Evolutionary conservation across 106 monocot species (phyloP).

Genomic region (Apostasia ramifera): DNA sequence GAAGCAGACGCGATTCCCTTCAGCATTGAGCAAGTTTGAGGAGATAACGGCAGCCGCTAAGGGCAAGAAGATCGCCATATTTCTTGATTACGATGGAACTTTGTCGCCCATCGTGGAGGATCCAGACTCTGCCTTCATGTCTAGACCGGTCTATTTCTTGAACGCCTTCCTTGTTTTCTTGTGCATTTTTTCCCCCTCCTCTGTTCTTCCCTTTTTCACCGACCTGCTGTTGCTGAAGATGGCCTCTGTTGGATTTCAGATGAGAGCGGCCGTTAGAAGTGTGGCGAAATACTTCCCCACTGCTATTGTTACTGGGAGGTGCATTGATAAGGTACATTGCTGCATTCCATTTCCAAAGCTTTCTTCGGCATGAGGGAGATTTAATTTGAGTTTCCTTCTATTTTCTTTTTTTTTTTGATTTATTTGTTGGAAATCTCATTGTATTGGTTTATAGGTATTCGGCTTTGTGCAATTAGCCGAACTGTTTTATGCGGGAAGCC

Average conservation of each 20-base stretch:
- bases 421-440: background rate
- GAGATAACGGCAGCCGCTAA: conserved; percentile 38
- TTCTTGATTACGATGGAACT: conserved; percentile 82
- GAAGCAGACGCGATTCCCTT: conserved; percentile 39
- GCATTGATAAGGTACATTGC: conserved; percentile 58
- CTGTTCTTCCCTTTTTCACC: background rate
- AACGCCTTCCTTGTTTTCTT: background rate
- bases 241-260: conserved; percentile 23
- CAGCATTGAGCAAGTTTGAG: conserved; percentile 50
- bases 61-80: conserved; percentile 70
- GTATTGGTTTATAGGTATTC: background rate
- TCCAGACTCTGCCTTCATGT: conserved; percentile 75
- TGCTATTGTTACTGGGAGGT: conserved; percentile 63
- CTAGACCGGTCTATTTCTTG: conserved; percentile 31
- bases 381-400: too few relatives aligned
- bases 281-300: conserved; percentile 58
- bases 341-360: background rate
- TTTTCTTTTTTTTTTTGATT: background rate
- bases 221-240: background rate
- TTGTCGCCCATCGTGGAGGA: conserved; percentile 87
- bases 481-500: conserved; percentile 83
- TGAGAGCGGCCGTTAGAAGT: conserved; percentile 47
- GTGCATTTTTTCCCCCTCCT: background rate
- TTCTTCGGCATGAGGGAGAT: too few relatives aligned
- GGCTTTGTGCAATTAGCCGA: conserved; percentile 46